These are phyloP conservation scores for Aspergillus hiratsukae DNA, from an alignment of 2,329 filamentous ascomycete genomes.

Conservation along the genomic window DNA sequence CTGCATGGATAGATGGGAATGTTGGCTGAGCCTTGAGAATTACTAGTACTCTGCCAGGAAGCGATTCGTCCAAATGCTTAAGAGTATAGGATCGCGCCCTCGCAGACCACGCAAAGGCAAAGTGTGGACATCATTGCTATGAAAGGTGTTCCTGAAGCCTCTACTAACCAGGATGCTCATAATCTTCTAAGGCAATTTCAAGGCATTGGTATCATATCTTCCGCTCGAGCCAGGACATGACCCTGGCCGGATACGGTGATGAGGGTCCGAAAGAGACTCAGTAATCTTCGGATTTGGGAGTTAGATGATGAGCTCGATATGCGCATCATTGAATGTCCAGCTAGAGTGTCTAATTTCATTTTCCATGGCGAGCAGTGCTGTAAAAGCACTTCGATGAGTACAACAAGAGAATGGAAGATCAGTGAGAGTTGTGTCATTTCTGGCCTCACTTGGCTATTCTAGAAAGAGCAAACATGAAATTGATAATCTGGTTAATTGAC, in stretches of 20 bases:
- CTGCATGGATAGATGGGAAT: neutral
- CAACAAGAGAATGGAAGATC: neutral
- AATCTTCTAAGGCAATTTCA: neutral
- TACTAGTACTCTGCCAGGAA: neutral
- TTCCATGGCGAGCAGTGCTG: neutral
- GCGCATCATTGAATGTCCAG: neutral
- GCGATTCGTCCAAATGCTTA: neutral
- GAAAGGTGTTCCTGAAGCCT: neutral
- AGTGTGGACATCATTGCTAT: neutral
- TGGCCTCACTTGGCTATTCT: neutral
- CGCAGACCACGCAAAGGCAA: neutral
- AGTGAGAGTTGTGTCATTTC: neutral
- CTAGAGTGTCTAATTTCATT: too few species aligned
- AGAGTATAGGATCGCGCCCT: neutral
- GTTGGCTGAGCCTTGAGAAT: neutral
- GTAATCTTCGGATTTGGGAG: neutral
- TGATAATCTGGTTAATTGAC: neutral
- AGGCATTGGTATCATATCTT: neutral
- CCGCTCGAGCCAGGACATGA: neutral
- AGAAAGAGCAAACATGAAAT: neutral
- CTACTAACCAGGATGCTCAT: neutral
- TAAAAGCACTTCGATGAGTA: neutral
- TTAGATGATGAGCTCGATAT: neutral
- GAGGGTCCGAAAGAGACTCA: neutral
- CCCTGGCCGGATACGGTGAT: neutral